Evolutionary conservation across 208 protist species (phyloP).

Genomic region (Leishmania amazonensis): DNA sequence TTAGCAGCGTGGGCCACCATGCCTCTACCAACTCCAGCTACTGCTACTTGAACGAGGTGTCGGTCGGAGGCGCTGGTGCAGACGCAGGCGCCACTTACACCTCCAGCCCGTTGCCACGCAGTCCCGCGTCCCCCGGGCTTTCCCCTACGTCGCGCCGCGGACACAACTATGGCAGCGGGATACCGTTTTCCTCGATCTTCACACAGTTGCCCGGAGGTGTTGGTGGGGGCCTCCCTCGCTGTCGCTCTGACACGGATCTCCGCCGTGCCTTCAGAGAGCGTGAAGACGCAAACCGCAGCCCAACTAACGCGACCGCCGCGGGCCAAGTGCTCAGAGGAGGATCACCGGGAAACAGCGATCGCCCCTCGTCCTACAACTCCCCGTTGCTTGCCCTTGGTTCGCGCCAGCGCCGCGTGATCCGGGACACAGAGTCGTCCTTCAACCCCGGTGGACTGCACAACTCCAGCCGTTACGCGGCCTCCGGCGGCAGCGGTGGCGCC

Average conservation of each 20-base stretch:
- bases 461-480: slow-evolving; percentile 11
- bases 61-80: background rate
- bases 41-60: slow-evolving; percentile 11
- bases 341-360: background rate
- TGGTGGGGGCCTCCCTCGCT: slow-evolving; percentile 5
- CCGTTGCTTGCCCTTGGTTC: background rate
- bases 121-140: background rate
- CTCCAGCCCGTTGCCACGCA: slow-evolving; percentile 17
- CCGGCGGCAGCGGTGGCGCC: slow-evolving; percentile 6
- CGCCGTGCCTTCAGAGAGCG: slow-evolving; percentile 23
- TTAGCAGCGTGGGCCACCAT: background rate
- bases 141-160: background rate
- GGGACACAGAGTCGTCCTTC: slow-evolving; percentile 24
- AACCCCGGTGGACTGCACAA: slow-evolving; percentile 14
- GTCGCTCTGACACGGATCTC: slow-evolving; percentile 31
- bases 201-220: background rate
- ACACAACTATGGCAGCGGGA: background rate
- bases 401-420: slow-evolving; percentile 30
- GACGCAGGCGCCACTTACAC: background rate
- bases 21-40: slow-evolving; percentile 7
- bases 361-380: background rate
- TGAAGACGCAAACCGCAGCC: background rate
- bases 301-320: background rate
- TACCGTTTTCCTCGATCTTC: background rate
- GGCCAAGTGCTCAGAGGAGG: slow-evolving; percentile 1